Conservation (phyloP, 2,329 filamentous ascomycete genomes). For the Aspergillus ibericus region DNA sequence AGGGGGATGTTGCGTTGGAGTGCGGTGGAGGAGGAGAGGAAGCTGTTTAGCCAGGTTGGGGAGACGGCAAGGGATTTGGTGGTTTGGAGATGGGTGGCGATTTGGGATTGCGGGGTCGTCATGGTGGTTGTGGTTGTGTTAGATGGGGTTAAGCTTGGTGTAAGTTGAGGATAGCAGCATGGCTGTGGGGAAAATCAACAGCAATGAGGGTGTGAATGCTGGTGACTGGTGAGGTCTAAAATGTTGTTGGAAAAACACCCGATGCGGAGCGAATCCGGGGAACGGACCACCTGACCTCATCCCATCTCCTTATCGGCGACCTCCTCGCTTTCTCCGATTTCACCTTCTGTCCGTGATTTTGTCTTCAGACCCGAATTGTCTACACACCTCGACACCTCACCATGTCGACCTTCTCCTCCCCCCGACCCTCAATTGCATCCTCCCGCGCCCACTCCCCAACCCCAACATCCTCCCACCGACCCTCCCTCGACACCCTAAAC, state of each 20-base stretch:
- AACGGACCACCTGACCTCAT: conserved; percentile 25
- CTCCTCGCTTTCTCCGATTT: background rate
- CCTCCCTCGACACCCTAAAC: conserved; percentile 66
- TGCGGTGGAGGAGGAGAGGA: conserved; percentile 58
- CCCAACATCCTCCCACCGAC: conserved; percentile 72
- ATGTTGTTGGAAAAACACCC: conserved; percentile 2
- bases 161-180: background rate
- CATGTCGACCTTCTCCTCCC: conserved; percentile 64
- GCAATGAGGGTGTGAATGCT: background rate
- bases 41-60: conserved; percentile 62
- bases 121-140: conserved; percentile 31
- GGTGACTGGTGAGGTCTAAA: background rate
- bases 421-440: conserved; percentile 58
- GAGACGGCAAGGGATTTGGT: conserved; percentile 58
- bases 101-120: conserved; percentile 31
- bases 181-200: background rate
- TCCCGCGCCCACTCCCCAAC: conserved; percentile 56
- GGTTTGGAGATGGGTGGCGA: conserved; percentile 56
- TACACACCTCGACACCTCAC: conserved; percentile 14
- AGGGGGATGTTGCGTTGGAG: conserved; percentile 59
- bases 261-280: conserved; percentile 19
- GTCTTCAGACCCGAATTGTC: background rate
- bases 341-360: background rate
- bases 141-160: too few species aligned
- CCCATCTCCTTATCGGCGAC: conserved; percentile 1